phyloP scores from a whole-genome alignment of 805 yeast genomes.

The Scheffersomyces coipomensis region DNA sequence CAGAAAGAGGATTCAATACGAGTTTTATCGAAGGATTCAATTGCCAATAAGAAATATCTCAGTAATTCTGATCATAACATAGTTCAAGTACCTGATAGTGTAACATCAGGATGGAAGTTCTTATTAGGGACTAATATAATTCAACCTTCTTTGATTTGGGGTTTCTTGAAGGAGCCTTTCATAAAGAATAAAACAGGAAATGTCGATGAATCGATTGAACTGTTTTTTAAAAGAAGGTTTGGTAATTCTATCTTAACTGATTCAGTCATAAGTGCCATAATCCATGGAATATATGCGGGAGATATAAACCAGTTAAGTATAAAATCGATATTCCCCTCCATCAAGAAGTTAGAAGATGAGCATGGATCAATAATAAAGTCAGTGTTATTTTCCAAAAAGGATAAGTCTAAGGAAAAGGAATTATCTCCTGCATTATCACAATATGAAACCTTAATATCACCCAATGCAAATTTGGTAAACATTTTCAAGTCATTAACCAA shows the following conservation, averaged over 20 bases:
- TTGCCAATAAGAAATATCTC: constrained; percentile 72
- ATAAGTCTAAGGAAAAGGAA: not conserved
- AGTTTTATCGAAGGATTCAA: constrained; percentile 56
- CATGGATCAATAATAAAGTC: constrained; percentile 59
- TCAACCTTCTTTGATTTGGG: constrained; percentile 17
- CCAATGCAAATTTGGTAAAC: constrained; percentile 29
- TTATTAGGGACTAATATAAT: constrained; percentile 27
- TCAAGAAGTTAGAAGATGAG: constrained; percentile 57
- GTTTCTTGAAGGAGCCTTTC: constrained; percentile 54
- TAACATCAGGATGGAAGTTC: constrained; percentile 24
- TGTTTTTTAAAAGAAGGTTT: constrained; percentile 68
- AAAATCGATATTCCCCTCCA: constrained; percentile 51
- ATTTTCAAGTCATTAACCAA: constrained; percentile 40
- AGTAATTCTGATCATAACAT: constrained; percentile 46
- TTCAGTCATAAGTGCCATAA: constrained; percentile 73
- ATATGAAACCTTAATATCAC: constrained; percentile 6
- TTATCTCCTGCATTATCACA: constrained; percentile 4
- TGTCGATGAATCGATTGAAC: constrained; percentile 69
- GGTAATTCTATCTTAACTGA: constrained; percentile 49
- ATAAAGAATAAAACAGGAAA: constrained; percentile 17
- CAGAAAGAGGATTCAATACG: constrained; percentile 49
- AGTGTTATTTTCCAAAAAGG: constrained; percentile 1
- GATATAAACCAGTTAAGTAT: constrained; percentile 69
- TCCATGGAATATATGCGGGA: constrained; percentile 86
- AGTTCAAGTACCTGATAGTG: constrained; percentile 52